Evolutionary conservation across 2,329 filamentous ascomycete species (phyloP).

Genomic region (Colletotrichum sp.): DNA sequence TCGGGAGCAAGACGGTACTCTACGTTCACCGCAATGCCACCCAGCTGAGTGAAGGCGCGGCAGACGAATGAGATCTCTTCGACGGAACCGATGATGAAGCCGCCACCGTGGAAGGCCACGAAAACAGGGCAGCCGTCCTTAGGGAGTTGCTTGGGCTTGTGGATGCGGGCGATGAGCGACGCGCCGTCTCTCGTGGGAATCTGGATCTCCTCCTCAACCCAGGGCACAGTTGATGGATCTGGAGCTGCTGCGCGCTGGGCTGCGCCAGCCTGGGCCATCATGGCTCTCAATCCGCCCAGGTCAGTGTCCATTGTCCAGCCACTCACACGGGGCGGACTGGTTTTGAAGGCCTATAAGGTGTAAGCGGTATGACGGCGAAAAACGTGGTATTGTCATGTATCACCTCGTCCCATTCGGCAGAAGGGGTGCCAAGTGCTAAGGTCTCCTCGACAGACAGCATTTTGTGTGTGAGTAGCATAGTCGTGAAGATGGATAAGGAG

Average conservation of each 20-base stretch:
- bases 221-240: constrained; percentile 21
- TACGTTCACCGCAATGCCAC: constrained; percentile 29
- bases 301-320: constrained; percentile 26
- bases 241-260: neutral
- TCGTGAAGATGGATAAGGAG: neutral
- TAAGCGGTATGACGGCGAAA: neutral
- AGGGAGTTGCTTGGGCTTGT: constrained; percentile 22
- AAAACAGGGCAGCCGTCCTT: constrained; percentile 25
- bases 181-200: constrained; percentile 26
- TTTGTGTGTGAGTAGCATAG: neutral
- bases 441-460: constrained; percentile 31
- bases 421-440: constrained; percentile 22
- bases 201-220: constrained; percentile 23
- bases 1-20: constrained; percentile 32
- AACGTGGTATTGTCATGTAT: constrained; percentile 3
- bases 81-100: constrained; percentile 29
- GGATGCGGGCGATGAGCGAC: constrained; percentile 23
- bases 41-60: constrained; percentile 26
- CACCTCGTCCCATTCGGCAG: constrained; percentile 23
- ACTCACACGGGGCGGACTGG: constrained; percentile 19
- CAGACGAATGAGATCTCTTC: constrained; percentile 28
- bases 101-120: constrained; percentile 31
- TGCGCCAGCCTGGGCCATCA: constrained; percentile 20
- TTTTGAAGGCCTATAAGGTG: neutral
- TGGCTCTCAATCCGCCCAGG: constrained; percentile 22